phyloP scores from a whole-genome alignment of 78 protist species.

The Tieghemostelium lacteum region DNA sequence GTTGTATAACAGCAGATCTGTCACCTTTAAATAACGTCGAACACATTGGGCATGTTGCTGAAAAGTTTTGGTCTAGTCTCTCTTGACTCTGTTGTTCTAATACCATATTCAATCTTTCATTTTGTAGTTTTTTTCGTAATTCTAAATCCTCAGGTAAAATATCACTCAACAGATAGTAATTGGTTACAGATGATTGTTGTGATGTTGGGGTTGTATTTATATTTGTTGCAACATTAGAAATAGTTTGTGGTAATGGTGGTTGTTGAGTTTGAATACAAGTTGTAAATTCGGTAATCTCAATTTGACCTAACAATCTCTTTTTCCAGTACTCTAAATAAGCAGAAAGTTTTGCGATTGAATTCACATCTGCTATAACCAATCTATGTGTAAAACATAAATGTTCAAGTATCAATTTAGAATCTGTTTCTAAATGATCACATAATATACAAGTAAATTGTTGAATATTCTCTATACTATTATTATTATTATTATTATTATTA shows the following conservation, averaged over 20 bases:
- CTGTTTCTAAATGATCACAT: conserved; percentile 37
- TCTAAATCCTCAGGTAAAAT: conserved; percentile 53
- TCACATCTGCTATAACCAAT: conserved; percentile 64
- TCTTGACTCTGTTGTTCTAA: conserved; percentile 62
- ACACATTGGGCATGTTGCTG: conserved; percentile 64
- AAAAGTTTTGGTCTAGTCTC: conserved; percentile 45
- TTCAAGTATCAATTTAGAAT: conserved; percentile 43
- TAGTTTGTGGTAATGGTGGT: too few relatives aligned
- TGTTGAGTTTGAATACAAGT: conserved; percentile 33
- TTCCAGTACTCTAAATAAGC: conserved; percentile 46
- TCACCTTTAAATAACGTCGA: conserved; percentile 32
- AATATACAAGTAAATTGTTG: conserved; percentile 25
- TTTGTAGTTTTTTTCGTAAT: conserved; percentile 50
- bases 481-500: too few relatives aligned
- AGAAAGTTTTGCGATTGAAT: conserved; percentile 40
- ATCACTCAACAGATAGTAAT: conserved; percentile 50
- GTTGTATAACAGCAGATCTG: conserved; percentile 35
- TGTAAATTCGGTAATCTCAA: conserved; percentile 21
- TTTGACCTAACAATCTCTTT: conserved; percentile 16
- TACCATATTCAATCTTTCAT: conserved; percentile 26
- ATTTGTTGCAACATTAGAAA: too few relatives aligned
- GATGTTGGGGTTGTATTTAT: neutral
- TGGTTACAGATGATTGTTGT: neutral
- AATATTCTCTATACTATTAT: neutral
- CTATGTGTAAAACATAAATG: conserved; percentile 38